phyloP scores from a whole-genome alignment of 2,329 filamentous ascomycete species.

The Fusarium sp. region DNA sequence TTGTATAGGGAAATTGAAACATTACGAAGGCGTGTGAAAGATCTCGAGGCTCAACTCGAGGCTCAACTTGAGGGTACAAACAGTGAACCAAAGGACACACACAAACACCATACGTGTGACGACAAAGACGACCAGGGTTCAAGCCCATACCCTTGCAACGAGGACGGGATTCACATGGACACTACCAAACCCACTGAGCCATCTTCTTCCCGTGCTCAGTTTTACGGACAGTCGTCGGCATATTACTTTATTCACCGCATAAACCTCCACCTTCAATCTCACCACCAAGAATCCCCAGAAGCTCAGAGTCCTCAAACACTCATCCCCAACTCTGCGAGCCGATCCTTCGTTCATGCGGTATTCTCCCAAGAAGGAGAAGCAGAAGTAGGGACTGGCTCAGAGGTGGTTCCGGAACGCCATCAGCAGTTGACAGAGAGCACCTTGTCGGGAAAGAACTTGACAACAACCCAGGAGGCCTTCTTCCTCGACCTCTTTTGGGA shows the following conservation, averaged over 20 bases:
- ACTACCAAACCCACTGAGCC: neutral
- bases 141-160: neutral
- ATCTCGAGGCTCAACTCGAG: neutral
- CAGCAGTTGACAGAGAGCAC: neutral
- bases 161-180: neutral
- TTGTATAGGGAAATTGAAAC: neutral
- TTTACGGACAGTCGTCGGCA: neutral
- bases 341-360: neutral
- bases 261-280: neutral
- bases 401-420: neutral
- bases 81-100: neutral
- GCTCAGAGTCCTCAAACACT: neutral
- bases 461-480: conserved; percentile 56
- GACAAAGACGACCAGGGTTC: neutral
- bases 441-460: conserved; percentile 37
- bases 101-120: neutral
- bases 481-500: conserved; percentile 60
- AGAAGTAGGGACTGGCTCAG: neutral
- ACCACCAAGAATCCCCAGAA: neutral
- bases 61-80: neutral
- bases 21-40: neutral
- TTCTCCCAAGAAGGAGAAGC: neutral
- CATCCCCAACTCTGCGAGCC: neutral
- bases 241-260: neutral
- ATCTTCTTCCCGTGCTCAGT: neutral